These are phyloP conservation scores for Termitomyces sp. DNA, from an alignment of 768 basidiomycete species.

Conservation along the genomic window DNA sequence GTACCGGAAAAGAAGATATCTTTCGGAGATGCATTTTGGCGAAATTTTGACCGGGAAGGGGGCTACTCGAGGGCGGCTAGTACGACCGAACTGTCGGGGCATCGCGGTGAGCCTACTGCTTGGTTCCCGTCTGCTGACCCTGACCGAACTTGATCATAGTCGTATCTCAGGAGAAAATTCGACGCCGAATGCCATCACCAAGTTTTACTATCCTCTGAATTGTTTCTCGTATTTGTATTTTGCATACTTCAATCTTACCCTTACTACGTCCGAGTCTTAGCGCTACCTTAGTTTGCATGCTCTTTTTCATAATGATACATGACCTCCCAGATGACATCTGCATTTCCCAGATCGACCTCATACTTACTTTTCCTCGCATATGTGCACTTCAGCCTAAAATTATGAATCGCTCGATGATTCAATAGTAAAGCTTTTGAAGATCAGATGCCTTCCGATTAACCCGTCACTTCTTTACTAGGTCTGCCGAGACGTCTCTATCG, in stretches of 20 bases:
- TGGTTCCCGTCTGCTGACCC: neutral
- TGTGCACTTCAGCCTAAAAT: neutral
- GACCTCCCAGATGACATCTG: neutral
- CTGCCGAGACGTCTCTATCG: no score
- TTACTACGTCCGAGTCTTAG: neutral
- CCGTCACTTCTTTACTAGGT: no score
- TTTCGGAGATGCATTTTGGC: slow-evolving; percentile 32
- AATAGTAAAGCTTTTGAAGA: neutral
- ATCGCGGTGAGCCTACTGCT: slow-evolving; percentile 1
- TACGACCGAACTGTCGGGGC: slow-evolving; percentile 2
- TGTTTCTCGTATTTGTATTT: neutral
- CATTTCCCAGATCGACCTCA: neutral
- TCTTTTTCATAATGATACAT: neutral
- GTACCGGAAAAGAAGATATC: slow-evolving; percentile 26
- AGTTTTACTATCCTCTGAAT: slow-evolving; percentile 15
- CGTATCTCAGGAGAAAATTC: slow-evolving; percentile 4
- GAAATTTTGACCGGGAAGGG: slow-evolving; percentile 23
- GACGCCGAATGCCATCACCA: slow-evolving; percentile 13
- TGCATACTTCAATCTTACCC: neutral
- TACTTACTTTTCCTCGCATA: neutral
- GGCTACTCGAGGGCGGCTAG: slow-evolving; percentile 3
- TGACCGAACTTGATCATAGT: slow-evolving; percentile 1
- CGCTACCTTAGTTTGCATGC: neutral
- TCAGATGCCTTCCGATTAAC: neutral
- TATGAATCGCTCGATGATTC: neutral